Percentiles rank a stretch among this genome's conserved stretches.
Conservation (phyloP, 2,329 filamentous ascomycete species). For the Pseudogymnoascus sp. region DNA sequence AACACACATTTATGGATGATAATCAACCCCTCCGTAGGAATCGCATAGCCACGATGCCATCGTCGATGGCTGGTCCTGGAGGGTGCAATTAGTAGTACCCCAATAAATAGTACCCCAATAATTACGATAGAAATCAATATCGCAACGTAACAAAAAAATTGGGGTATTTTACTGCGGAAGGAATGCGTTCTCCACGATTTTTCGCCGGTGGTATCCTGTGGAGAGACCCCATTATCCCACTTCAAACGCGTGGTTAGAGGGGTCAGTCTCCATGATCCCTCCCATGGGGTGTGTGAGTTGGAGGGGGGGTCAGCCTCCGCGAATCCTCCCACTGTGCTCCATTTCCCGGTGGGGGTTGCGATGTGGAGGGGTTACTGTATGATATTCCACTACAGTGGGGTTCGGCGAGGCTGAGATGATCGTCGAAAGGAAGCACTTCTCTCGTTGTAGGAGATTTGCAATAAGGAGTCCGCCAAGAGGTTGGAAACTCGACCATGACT, state of each 20-base stretch:
- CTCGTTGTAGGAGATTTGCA: not conserved
- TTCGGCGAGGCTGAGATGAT: constrained; percentile 4
- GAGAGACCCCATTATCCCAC: constrained; percentile 5
- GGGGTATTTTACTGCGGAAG: not conserved
- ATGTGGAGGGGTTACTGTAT: not conserved
- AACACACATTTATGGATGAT: not conserved
- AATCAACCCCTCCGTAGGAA: not conserved
- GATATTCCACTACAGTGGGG: not conserved
- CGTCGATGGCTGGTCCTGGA: not conserved
- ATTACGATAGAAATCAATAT: not conserved
- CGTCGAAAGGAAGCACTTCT: not conserved
- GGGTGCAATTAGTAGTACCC: not conserved
- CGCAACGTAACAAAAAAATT: not conserved
- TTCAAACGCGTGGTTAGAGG: constrained; percentile 1
- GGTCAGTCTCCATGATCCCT: not conserved
- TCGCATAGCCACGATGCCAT: not conserved
- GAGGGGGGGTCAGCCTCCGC: not conserved
- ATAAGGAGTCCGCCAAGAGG: not conserved
- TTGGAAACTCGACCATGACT: constrained; percentile 8
- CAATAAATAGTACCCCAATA: not conserved
- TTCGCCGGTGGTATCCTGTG: not conserved
- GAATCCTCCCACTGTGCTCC: not conserved
- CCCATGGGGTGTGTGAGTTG: not conserved
- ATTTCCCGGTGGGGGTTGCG: not conserved
- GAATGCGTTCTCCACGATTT: not conserved